Base-by-base conservation (phyloP, 1,284 basidiomycete genomes). In the Cutaneotrichosporon sp. region DNA sequence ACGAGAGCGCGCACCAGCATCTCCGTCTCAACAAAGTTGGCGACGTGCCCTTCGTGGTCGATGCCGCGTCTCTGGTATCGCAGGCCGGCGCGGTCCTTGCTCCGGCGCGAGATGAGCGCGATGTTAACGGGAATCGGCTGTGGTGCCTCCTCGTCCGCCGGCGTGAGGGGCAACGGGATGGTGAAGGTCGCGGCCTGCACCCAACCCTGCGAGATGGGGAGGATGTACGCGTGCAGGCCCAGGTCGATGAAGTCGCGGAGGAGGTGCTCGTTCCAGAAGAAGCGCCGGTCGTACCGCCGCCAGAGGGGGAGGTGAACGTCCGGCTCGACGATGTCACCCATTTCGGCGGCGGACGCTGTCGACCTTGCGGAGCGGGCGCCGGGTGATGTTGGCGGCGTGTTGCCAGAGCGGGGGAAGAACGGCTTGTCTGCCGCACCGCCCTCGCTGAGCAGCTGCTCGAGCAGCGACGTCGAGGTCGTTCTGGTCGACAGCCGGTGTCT, bases 131-230 rank as follows among this genome's bases (percentile, higher is more conserved):
- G 76, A 3, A 81, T 71, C 0, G 59, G 60, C 14, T 51, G 24
- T 2, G 57, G 58, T 16, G 55, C 29, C 2, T 45, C 46, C 9
- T 66, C 61, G 31, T 66, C 64, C 0, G 58, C 59, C 3, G 65
- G 62, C n/a, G 68, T 66, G 2, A 64, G 65, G 10, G 68, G 63
- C 5, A 74, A 63, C 4, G 90, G 88, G 36, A 93, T 81, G 31
- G 77, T 75, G 73, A 93, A 89, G 1, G 83, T 79, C 0, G 89
- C 78, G 0, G 86, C 82, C 72, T 93, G 90, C 64, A 88, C 89
- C 79, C 88, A 94, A 3, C 92, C 93, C 81, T 97, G 92, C 86
- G 93, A 89, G 55, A 95, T 83, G 0, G 92, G 92, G 2, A 95
- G 81, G 53, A 95, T 85, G 71, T 89, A 95, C 2, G 87, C 82